Evolutionary conservation across 1,284 basidiomycete genomes (phyloP), one percentile per base, ranked within the genome.

Genomic region (Cutaneotrichosporon sp.): DNA sequence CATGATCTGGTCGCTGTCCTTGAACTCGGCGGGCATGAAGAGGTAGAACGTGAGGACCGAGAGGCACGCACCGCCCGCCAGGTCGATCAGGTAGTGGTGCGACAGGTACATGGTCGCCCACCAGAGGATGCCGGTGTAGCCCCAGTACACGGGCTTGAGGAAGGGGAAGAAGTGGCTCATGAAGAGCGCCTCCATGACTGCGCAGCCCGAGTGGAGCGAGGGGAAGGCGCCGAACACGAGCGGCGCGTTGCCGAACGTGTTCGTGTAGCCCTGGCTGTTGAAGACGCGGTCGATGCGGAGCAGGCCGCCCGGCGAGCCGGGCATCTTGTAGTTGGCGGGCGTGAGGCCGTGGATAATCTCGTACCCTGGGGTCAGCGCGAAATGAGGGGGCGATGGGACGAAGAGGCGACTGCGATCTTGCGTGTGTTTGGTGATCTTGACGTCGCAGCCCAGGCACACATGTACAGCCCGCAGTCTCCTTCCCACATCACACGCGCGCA

Each of bases 91-190:
- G 83, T 98, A 99, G 82, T 98, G 93, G 77, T 97, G 94, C 6
- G 91, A 92, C 69, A 95, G 87, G 82, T 97, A 97, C 95, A 99
- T 99, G 34, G 95, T 99, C 25, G 91, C 89, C 95, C 95, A 98
- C 80, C 97, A 99, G 1, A 99, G 85, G 34, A 92, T 82, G n/a
- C 86, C 87, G 2, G 87, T 87, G 79, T 99, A 98, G 0, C 80
- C 82, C 92, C 93, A 98, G 63, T 89, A 88, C 66, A 85, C 86
- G 2, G 80, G 71, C 61, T 76, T 77, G 70, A 84, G 84, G 67
- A 84, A 82, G 0, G 92, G 92, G 86, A 98, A 99, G 81, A 98
- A 98, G 81, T 99, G 94, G 33, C 89, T 87, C 66, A 97, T 81
- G 83, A 97, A 95, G 45, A 99, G 84, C 0, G 95, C 95, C 71